phyloP scores from a whole-genome alignment of 305 asterid genomes.

The Rubia peregrina region DNA sequence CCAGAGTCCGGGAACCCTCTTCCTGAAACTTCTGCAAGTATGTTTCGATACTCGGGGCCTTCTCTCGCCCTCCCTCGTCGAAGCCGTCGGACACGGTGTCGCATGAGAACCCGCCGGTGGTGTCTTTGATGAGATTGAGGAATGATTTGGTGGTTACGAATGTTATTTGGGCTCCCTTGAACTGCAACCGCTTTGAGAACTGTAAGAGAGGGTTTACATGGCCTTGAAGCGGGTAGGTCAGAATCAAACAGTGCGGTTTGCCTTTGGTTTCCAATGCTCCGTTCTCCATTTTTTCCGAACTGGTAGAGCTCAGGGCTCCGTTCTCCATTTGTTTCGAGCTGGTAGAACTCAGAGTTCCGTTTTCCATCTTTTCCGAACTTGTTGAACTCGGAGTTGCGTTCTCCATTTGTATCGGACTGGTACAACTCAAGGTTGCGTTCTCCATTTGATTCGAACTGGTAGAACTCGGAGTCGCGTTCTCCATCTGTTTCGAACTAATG shows the following conservation, averaged over 20 bases:
- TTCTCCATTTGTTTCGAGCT: neutral
- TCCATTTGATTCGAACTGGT: neutral
- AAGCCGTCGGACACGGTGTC: neutral
- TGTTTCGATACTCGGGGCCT: neutral
- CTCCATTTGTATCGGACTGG: neutral
- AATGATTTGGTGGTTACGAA: conserved; percentile 8
- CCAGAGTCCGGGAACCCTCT: conserved; percentile 22
- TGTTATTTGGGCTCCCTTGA: neutral
- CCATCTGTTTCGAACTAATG: neutral
- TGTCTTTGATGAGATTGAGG: neutral
- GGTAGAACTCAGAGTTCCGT: neutral
- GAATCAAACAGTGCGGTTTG: neutral
- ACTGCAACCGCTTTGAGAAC: conserved; percentile 6
- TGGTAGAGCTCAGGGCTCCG: neutral
- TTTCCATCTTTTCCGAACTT: neutral
- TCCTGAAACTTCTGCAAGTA: conserved; percentile 16
- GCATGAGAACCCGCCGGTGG: neutral
- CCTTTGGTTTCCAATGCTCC: neutral
- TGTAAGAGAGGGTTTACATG: conserved; percentile 6
- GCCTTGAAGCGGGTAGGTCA: conserved; percentile 8
- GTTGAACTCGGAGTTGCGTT: neutral
- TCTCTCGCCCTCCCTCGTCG: neutral
- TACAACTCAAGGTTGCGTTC: neutral
- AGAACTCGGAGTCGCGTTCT: neutral
- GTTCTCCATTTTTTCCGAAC: neutral